Conservation (phyloP, 2,329 filamentous ascomycete genomes). For the Hypoxylon sp. region DNA sequence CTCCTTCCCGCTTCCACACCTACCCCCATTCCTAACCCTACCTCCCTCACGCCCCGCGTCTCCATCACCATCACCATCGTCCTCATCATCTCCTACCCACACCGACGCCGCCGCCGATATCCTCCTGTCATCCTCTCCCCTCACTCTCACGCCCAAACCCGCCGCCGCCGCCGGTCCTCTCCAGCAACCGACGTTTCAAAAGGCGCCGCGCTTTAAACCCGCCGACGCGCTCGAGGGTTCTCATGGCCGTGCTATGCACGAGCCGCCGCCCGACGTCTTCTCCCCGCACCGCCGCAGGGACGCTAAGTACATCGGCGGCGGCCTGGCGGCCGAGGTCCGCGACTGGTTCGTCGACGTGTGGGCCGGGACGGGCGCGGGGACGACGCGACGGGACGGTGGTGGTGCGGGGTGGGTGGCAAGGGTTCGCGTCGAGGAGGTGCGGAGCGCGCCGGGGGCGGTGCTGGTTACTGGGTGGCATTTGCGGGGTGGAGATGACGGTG, state of each 20-base stretch:
- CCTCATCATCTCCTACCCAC: too few species aligned
- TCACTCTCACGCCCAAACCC: constrained; percentile 5
- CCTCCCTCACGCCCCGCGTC: too few species aligned
- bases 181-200: constrained; percentile 53
- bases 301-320: constrained; percentile 54
- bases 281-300: constrained; percentile 53
- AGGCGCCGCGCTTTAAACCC: constrained; percentile 55
- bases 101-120: constrained; percentile 6
- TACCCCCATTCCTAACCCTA: background rate
- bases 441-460: constrained; percentile 45
- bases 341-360: constrained; percentile 61
- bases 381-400: constrained; percentile 15
- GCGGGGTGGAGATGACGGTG: constrained; percentile 4
- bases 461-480: constrained; percentile 45
- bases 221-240: constrained; percentile 38
- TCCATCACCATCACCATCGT: background rate
- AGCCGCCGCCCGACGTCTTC: constrained; percentile 54
- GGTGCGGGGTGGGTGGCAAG: constrained; percentile 40
- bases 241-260: too few species aligned
- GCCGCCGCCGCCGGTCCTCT: constrained; percentile 13
- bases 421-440: constrained; percentile 46
- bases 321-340: constrained; percentile 57
- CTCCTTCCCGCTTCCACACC: constrained; percentile 12
- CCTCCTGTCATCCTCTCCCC: constrained; percentile 1
- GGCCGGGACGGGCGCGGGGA: constrained; percentile 39